Conservation (phyloP, 169 alveolate genomes). For the Cryptosporidium ryanae region DNA sequence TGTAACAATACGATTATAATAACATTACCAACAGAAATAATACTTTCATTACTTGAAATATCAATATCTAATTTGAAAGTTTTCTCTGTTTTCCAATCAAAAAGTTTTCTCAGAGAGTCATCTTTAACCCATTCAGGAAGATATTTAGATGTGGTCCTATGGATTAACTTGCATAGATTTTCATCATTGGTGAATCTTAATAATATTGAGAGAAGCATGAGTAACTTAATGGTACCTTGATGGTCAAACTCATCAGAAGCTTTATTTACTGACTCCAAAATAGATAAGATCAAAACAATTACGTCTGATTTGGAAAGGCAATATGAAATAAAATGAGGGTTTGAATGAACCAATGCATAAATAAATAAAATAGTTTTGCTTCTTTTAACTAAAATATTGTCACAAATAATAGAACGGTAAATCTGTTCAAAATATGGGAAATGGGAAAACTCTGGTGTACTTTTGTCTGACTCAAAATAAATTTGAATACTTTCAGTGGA, state of each 20-base stretch:
- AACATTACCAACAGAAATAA: slow-evolving; percentile 44
- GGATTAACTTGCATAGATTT: slow-evolving; percentile 21
- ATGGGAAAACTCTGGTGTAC: not conserved
- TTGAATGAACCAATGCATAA: slow-evolving; percentile 49
- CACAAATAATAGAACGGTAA: slow-evolving; percentile 19
- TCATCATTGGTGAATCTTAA: slow-evolving; percentile 29
- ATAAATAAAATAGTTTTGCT: not conserved
- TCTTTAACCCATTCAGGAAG: slow-evolving; percentile 56
- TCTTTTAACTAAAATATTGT: not conserved
- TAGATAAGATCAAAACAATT: slow-evolving; percentile 16
- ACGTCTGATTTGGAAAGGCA: slow-evolving; percentile 55
- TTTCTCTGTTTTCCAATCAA: not conserved
- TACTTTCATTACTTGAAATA: not conserved
- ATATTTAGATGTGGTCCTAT: slow-evolving; percentile 9
- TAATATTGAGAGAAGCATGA: slow-evolving; percentile 29
- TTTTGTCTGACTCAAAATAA: slow-evolving; percentile 10
- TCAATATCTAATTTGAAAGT: not conserved
- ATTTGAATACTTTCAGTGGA: not conserved
- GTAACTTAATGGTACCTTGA: not conserved
- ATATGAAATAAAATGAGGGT: slow-evolving; percentile 29
- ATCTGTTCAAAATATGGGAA: slow-evolving; percentile 48
- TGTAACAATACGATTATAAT: slow-evolving; percentile 4
- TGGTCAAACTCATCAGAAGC: slow-evolving; percentile 6
- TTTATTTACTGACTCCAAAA: slow-evolving; percentile 28
- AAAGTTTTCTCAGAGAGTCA: slow-evolving; percentile 20